phyloP scores from a whole-genome alignment of 371 early-diverging fungal genomes.

The Capillidium rhysosporum region DNA sequence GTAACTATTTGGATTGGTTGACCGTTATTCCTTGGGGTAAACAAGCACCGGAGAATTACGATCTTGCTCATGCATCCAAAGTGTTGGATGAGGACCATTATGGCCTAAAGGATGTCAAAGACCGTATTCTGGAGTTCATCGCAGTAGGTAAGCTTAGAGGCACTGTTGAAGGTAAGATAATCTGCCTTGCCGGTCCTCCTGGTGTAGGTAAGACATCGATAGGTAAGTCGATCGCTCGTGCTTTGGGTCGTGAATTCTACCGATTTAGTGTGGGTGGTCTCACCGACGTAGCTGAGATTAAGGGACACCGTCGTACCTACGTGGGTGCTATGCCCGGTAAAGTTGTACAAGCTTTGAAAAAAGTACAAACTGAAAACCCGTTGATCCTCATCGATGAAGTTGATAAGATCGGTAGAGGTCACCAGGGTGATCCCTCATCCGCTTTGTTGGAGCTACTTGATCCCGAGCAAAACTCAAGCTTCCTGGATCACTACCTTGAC shows the following conservation, averaged over 20 bases:
- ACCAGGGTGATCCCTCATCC: slow-evolving; percentile 92
- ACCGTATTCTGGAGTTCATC: slow-evolving; percentile 92
- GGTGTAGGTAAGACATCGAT: slow-evolving; percentile 96
- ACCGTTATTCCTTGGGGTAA: slow-evolving; percentile 94
- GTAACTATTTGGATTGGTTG: slow-evolving; percentile 94
- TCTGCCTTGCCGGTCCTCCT: slow-evolving; percentile 91
- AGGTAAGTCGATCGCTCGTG: slow-evolving; percentile 89
- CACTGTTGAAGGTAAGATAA: slow-evolving; percentile 88
- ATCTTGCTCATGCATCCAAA: slow-evolving; percentile 50
- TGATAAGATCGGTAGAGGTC: slow-evolving; percentile 91
- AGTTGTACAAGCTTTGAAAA: slow-evolving; percentile 91
- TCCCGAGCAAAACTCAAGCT: slow-evolving; percentile 88
- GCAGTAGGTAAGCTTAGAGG: slow-evolving; percentile 92
- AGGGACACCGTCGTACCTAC: slow-evolving; percentile 95
- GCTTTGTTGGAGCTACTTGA: slow-evolving; percentile 90
- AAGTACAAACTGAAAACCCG: slow-evolving; percentile 93
- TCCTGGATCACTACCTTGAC: slow-evolving; percentile 97
- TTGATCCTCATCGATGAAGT: slow-evolving; percentile 93
- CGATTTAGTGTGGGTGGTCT: slow-evolving; percentile 93
- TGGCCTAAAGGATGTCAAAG: slow-evolving; percentile 96
- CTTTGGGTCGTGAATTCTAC: slow-evolving; percentile 83
- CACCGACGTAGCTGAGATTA: slow-evolving; percentile 94
- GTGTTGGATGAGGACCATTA: slow-evolving; percentile 96
- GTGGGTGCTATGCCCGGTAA: slow-evolving; percentile 99
- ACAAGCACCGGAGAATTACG: slow-evolving; percentile 71